Percentiles rank a stretch among this genome's conserved stretches.
Conservation (phyloP, 1,284 basidiomycete species). For the Apiotrichum veenhuisii region DNA sequence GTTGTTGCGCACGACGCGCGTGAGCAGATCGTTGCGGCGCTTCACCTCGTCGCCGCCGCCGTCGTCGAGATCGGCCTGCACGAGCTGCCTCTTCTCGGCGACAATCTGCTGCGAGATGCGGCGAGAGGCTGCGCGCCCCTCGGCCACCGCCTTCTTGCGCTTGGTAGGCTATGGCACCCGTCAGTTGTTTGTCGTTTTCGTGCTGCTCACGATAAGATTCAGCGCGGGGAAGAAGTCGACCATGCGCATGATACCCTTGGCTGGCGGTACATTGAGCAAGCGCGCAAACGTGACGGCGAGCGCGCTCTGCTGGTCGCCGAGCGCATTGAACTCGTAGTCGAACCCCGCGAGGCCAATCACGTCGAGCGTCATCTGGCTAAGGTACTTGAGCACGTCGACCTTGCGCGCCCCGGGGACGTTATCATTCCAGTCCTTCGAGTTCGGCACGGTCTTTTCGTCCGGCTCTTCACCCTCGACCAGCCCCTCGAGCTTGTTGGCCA, state of each 20-base stretch:
- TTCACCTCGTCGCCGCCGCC: slow-evolving; percentile 55
- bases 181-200: too few species aligned
- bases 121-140: background rate
- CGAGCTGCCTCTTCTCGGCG: background rate
- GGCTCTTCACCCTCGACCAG: slow-evolving; percentile 12
- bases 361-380: slow-evolving; percentile 61
- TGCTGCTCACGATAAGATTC: slow-evolving; percentile 38
- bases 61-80: slow-evolving; percentile 33
- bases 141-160: background rate
- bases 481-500: slow-evolving; percentile 35
- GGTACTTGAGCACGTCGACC: slow-evolving; percentile 59
- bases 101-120: background rate
- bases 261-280: slow-evolving; percentile 27
- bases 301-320: slow-evolving; percentile 22
- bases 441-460: background rate
- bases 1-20: slow-evolving; percentile 61
- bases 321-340: slow-evolving; percentile 55
- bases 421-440: slow-evolving; percentile 16
- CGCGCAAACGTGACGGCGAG: slow-evolving; percentile 30
- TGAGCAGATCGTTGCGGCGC: slow-evolving; percentile 38
- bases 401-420: slow-evolving; percentile 9
- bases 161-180: background rate
- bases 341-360: slow-evolving; percentile 66
- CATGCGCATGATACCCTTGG: slow-evolving; percentile 56
- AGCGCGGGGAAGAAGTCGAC: slow-evolving; percentile 60